Percentiles rank a stretch among this genome's conserved stretches.
phyloP scores from a whole-genome alignment of 2,329 filamentous ascomycete species.

The Paraphaeosphaeria sporulosa region DNA sequence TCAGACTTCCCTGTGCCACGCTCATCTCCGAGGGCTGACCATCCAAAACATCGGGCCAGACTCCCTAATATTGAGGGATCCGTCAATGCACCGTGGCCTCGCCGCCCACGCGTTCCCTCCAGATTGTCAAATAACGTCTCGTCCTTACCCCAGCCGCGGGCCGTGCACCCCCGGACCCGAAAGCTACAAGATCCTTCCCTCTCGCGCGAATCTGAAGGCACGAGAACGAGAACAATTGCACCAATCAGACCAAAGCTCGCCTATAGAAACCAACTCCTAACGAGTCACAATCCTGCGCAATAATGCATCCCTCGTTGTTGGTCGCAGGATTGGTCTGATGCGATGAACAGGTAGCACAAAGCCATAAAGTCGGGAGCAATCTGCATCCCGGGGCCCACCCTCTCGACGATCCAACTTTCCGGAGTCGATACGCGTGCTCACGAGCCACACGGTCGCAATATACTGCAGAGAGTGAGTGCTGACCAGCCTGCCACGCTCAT shows the following conservation, averaged over 20 bases:
- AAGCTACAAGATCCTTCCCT: conserved; percentile 6
- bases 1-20: not conserved
- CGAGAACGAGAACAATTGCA: not conserved
- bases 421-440: not conserved
- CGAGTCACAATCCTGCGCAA: conserved; percentile 5
- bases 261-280: not conserved
- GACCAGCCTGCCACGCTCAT: not conserved
- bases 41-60: not conserved
- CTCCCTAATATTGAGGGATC: not conserved
- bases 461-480: not conserved
- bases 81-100: not conserved
- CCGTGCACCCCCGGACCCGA: conserved; percentile 8
- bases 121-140: conserved; percentile 4
- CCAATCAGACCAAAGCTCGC: conserved; percentile 1
- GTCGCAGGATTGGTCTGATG: not conserved
- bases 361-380: conserved; percentile 8
- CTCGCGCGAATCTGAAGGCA: not conserved
- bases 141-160: not conserved
- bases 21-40: not conserved
- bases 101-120: not conserved
- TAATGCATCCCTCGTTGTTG: conserved; percentile 2
- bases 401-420: not conserved
- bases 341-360: not conserved
- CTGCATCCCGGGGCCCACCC: conserved; percentile 1
- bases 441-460: not conserved